phyloP scores from a whole-genome alignment of 169 alveolate genomes.

The Babesia ovata region DNA sequence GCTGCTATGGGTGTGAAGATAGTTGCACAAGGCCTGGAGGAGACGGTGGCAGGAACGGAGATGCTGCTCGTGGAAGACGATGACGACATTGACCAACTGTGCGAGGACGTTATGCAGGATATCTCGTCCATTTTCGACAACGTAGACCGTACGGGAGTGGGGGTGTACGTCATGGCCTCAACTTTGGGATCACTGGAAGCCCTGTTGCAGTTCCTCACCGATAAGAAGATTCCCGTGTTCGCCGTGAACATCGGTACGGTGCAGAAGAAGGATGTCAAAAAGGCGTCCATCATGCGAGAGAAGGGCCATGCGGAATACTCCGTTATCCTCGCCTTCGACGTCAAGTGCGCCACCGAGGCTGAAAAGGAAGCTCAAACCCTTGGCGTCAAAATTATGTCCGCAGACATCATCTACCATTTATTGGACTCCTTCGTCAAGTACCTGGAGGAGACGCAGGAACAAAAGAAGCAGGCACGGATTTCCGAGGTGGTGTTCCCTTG shows the following conservation, averaged over 20 bases:
- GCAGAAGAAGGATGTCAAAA: constrained; percentile 95
- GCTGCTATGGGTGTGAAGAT: constrained; percentile 96
- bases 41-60: constrained; percentile 97
- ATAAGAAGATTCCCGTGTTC: constrained; percentile 94
- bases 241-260: constrained; percentile 98
- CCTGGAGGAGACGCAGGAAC: constrained; percentile 89
- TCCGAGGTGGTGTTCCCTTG: constrained; percentile 95
- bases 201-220: constrained; percentile 91
- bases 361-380: constrained; percentile 94
- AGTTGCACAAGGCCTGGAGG: constrained; percentile 92
- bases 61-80: constrained; percentile 87
- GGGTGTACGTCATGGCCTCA: constrained; percentile 98
- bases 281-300: constrained; percentile 92
- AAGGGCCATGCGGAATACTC: constrained; percentile 95
- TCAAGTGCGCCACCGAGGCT: constrained; percentile 96
- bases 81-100: constrained; percentile 83
- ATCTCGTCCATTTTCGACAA: constrained; percentile 90
- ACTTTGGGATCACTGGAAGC: constrained; percentile 99
- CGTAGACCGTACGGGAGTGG: constrained; percentile 92
- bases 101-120: constrained; percentile 91
- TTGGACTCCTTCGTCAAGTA: constrained; percentile 94
- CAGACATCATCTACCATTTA: constrained; percentile 98
- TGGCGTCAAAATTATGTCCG: constrained; percentile 95
- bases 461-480: constrained; percentile 83
- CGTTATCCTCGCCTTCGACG: constrained; percentile 97